These are phyloP conservation scores for Picochlorum sp. DNA, from an alignment of 139 green algal genomes.

Conservation along the genomic window DNA sequence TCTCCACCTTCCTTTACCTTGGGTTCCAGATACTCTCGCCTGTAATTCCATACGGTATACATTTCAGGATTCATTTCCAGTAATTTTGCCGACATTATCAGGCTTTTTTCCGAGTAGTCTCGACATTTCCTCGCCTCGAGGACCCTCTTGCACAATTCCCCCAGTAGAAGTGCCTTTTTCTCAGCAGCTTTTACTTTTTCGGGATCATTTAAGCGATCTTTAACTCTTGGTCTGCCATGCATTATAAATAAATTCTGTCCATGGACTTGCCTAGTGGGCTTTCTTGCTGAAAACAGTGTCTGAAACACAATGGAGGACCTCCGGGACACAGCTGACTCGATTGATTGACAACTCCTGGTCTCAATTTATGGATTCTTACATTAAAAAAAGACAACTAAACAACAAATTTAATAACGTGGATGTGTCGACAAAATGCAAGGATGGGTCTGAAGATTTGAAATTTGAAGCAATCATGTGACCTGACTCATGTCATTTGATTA, in stretches of 20 bases:
- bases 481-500: too few relatives aligned
- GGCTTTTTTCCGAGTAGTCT: constrained; percentile 11
- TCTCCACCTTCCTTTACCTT: constrained; percentile 26
- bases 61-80: constrained; percentile 76
- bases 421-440: too few relatives aligned
- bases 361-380: too few relatives aligned
- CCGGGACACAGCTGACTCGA: too few relatives aligned
- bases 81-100: constrained; percentile 37
- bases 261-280: too few relatives aligned
- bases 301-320: too few relatives aligned
- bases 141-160: constrained; percentile 39
- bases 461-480: too few relatives aligned
- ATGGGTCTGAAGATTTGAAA: too few relatives aligned
- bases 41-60: constrained; percentile 89
- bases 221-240: constrained; percentile 21
- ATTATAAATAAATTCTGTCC: constrained; percentile 1
- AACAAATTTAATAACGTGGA: too few relatives aligned
- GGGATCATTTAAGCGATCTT: constrained; percentile 11
- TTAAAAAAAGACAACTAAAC: too few relatives aligned
- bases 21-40: constrained; percentile 46
- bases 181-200: constrained; percentile 18
- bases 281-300: too few relatives aligned
- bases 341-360: too few relatives aligned
- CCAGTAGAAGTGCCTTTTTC: constrained; percentile 30
- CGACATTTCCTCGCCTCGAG: constrained; percentile 5